phyloP scores from a whole-genome alignment of 306 rosid species.

The Cicer pinnatifidum region DNA sequence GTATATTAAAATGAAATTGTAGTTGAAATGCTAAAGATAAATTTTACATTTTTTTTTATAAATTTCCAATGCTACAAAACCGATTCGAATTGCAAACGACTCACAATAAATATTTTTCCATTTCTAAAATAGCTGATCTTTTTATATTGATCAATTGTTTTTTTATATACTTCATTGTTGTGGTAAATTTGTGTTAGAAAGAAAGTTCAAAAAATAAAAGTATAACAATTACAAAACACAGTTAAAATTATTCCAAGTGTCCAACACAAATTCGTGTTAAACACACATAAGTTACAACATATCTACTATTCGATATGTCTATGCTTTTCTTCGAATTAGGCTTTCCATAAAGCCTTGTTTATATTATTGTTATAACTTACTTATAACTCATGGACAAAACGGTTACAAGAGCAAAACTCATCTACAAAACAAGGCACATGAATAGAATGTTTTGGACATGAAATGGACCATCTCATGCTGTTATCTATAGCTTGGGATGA shows the following conservation, averaged over 20 bases:
- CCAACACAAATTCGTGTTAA: constrained; percentile 5
- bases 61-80: too few relatives aligned
- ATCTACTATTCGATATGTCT: background rate
- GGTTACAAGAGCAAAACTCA: constrained; percentile 34
- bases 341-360: constrained; percentile 4
- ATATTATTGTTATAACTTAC: constrained; percentile 5
- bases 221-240: background rate
- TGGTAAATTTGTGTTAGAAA: background rate
- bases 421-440: constrained; percentile 33
- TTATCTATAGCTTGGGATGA: constrained; percentile 41
- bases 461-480: constrained; percentile 36
- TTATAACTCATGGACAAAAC: constrained; percentile 39
- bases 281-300: constrained; percentile 9
- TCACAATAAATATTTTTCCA: background rate
- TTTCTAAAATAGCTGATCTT: too few relatives aligned
- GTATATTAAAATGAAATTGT: background rate
- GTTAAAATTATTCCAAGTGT: background rate
- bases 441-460: constrained; percentile 42
- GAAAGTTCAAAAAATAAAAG: background rate
- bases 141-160: background rate
- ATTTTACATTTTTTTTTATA: too few relatives aligned
- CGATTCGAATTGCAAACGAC: too few relatives aligned
- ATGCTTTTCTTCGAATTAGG: background rate
- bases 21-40: too few relatives aligned
- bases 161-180: background rate